Conservation (phyloP, 1,139 yeast genomes). For the Insectozyma bohioensis region DNA sequence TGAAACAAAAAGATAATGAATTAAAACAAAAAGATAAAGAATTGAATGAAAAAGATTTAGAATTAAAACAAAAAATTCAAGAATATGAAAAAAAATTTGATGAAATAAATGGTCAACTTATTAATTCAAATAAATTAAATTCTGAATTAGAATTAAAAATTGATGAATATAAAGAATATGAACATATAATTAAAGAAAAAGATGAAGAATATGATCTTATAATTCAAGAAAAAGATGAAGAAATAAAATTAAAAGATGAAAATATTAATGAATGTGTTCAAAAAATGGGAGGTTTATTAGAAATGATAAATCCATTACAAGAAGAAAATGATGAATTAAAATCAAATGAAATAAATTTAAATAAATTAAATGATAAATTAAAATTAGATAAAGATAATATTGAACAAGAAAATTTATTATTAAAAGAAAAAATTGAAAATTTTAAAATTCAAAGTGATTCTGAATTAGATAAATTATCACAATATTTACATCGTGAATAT, state of each 20-base stretch:
- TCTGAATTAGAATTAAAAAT: not conserved
- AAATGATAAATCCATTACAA: slow-evolving; percentile 19
- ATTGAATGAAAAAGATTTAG: not conserved
- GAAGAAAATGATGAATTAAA: slow-evolving; percentile 11
- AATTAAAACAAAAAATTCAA: slow-evolving; percentile 11
- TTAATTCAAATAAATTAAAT: too few relatives aligned
- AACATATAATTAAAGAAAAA: slow-evolving; percentile 2
- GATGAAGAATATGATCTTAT: not conserved
- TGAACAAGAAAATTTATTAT: slow-evolving; percentile 19
- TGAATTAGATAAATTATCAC: slow-evolving; percentile 57
- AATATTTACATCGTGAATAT: slow-evolving; percentile 66
- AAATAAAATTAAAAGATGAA: slow-evolving; percentile 21
- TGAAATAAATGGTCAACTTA: not conserved
- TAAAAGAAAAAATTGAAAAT: slow-evolving; percentile 30
- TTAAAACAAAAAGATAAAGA: too few relatives aligned
- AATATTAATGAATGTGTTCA: slow-evolving; percentile 25
- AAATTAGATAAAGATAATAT: slow-evolving; percentile 15
- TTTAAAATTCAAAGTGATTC: slow-evolving; percentile 32
- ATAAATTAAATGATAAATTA: slow-evolving; percentile 10
- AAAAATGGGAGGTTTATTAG: slow-evolving; percentile 24
- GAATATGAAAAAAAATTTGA: not conserved
- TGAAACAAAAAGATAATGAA: not conserved
- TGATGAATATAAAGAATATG: slow-evolving; percentile 1
- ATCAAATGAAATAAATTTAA: slow-evolving; percentile 10
- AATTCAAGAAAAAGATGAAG: slow-evolving; percentile 13